These are phyloP conservation scores for Penicillium sp. DNA, from an alignment of 2,329 filamentous ascomycete genomes.

Conservation along the genomic window DNA sequence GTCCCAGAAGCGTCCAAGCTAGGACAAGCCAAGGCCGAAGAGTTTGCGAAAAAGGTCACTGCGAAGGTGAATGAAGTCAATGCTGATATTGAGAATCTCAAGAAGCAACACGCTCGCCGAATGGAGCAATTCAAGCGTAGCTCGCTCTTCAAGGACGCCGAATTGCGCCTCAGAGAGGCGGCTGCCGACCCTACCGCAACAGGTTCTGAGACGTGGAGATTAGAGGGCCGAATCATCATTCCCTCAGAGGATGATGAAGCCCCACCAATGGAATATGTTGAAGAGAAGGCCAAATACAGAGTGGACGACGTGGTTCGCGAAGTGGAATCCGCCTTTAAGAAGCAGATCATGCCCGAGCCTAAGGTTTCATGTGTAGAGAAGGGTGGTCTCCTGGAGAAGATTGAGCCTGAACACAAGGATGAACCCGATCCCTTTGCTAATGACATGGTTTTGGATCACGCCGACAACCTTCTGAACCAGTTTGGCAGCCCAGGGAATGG, in stretches of 20 bases:
- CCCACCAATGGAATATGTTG: conserved; percentile 37
- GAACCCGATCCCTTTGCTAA: conserved; percentile 26
- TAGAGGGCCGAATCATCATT: conserved; percentile 55
- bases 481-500: conserved; percentile 28
- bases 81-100: conserved; percentile 81
- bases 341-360: conserved; percentile 64
- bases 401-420: conserved; percentile 41
- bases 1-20: conserved; percentile 59
- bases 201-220: conserved; percentile 62
- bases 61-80: conserved; percentile 72
- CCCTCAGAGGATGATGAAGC: conserved; percentile 34
- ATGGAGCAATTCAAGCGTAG: conserved; percentile 73
- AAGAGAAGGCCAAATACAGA: conserved; percentile 44
- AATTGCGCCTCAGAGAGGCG: conserved; percentile 71
- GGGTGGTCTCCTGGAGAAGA: conserved; percentile 68
- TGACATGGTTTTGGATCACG: conserved; percentile 38
- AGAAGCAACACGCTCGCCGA: conserved; percentile 71
- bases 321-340: conserved; percentile 70
- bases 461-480: conserved; percentile 36
- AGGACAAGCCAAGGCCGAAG: conserved; percentile 73
- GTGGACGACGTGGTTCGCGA: conserved; percentile 73
- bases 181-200: conserved; percentile 56
- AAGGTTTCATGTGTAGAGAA: conserved; percentile 72
- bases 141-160: conserved; percentile 69
- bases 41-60: conserved; percentile 77